Evolutionary conservation across 768 basidiomycete species (phyloP), one percentile per base, ranked within the genome.

Genomic region (Suillus weaverae): DNA sequence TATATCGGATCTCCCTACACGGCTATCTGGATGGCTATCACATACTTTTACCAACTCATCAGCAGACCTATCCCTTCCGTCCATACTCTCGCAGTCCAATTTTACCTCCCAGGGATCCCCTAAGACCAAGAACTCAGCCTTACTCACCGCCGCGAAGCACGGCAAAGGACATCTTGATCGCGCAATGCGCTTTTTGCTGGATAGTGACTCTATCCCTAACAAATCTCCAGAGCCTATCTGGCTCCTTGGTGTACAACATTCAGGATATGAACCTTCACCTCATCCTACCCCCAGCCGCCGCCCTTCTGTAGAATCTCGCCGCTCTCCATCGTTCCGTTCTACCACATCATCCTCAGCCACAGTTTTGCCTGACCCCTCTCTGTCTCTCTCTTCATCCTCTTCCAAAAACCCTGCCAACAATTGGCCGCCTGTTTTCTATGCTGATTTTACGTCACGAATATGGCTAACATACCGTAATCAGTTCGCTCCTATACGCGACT

Each of bases 381-480:
- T 78, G 22, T 79, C 80, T 4, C 76, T 81, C 36, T 80, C 80
- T 0, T 68, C 75, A 0, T 68, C 77, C 0, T 73, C 81, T 6
- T 59, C 63, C 57, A 75, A 76, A 65, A 68, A 75, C 43, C 70
- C 72, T 14, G 74, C 74, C 0, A 76, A 71, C 16, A 80, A 85
- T 70, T 94, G 93, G 93, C 92, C 92, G 0, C 84, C 88, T 9
- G 83, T 85, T 41, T 97, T 97, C 74, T 95, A 95, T 71, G 81
- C 84, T 14, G 96, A 98, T 77, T 98, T 97, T 75, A 89, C 89
- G 0, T 92, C 92, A 1, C 83, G 91, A 7, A 82, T 97, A 60
- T 97, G 94, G 91, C 83, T 96, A 51, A 97, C 95, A 0, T 99
- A 99, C 77, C 91, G 96, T 30, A 89, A 88, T 2, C 90, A 94